Percentiles rank a stretch among this genome's conserved stretches.
phyloP scores from a whole-genome alignment of 1,284 basidiomycete genomes.

The Ustilago sp. region DNA sequence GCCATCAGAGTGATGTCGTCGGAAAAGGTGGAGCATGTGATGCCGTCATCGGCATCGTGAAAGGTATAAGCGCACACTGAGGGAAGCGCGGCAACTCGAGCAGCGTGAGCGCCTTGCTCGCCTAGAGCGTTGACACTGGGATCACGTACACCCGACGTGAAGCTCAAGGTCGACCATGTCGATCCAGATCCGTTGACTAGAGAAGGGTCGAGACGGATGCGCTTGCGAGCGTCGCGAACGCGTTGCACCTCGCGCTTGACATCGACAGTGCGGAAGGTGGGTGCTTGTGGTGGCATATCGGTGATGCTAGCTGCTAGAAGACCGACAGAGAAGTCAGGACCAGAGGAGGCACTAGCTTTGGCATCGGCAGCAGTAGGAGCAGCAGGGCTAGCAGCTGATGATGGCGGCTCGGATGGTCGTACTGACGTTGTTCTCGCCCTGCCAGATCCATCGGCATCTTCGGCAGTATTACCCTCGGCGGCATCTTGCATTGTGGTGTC shows the following conservation, averaged over 20 bases:
- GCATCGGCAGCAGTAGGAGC: constrained; percentile 11
- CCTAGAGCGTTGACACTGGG: constrained; percentile 49
- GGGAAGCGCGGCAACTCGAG: constrained; percentile 62
- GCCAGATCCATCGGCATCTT: constrained; percentile 15
- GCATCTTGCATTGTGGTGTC: constrained; percentile 50
- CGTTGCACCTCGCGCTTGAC: constrained; percentile 90
- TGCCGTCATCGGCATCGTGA: constrained; percentile 70
- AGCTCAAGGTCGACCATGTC: constrained; percentile 23
- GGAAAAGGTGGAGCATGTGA: constrained; percentile 89
- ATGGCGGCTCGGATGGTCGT: constrained; percentile 34
- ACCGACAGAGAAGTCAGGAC: constrained; percentile 45
- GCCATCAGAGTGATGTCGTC: constrained; percentile 93
- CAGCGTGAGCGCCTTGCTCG: constrained; percentile 55
- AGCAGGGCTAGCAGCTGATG: constrained; percentile 20
- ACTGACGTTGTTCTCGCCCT: constrained; percentile 33
- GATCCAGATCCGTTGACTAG: constrained; percentile 23
- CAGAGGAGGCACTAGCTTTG: constrained; percentile 6
- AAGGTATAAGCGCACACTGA: constrained; percentile 68
- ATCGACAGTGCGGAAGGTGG: constrained; percentile 86
- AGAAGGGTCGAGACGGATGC: constrained; percentile 60
- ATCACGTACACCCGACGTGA: constrained; percentile 55
- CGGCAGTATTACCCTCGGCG: constrained; percentile 4
- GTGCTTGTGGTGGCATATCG: constrained; percentile 81
- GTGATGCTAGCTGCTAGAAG: constrained; percentile 75
- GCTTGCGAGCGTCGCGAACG: constrained; percentile 80